A percentile compares a stretch with the other conserved stretches of the same genome.
These are phyloP conservation scores for Acacia confusa DNA, from an alignment of 306 rosid genomes.

Conservation along the genomic window DNA sequence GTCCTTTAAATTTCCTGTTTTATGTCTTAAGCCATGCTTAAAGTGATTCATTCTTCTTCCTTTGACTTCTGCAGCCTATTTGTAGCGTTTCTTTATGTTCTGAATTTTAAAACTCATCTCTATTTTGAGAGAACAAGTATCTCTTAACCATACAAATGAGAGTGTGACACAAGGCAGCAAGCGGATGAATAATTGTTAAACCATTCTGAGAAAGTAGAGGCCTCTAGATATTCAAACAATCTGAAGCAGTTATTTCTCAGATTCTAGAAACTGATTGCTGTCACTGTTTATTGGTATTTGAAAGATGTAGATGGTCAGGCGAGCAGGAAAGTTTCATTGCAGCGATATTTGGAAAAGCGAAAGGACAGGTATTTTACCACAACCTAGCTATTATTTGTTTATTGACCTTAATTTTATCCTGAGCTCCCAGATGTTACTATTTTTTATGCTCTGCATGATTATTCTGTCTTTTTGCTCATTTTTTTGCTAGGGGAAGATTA, in stretches of 20 bases:
- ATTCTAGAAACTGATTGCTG: constrained; percentile 23
- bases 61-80: not conserved
- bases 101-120: not conserved
- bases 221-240: constrained; percentile 4
- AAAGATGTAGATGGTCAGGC: constrained; percentile 88
- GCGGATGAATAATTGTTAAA: not conserved
- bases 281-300: constrained; percentile 37
- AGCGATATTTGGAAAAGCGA: constrained; percentile 88
- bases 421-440: constrained; percentile 22
- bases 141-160: not conserved
- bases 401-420: constrained; percentile 24
- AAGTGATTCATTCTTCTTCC: constrained; percentile 13
- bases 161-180: not conserved
- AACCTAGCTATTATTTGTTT: constrained; percentile 31
- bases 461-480: constrained; percentile 43
- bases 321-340: constrained; percentile 73
- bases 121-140: constrained; percentile 5
- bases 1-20: not conserved
- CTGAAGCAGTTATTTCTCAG: constrained; percentile 14
- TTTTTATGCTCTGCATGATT: constrained; percentile 34
- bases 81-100: not conserved
- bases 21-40: not conserved
- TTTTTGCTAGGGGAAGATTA: constrained; percentile 65
- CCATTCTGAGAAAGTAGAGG: not conserved
- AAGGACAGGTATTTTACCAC: constrained; percentile 75